Evolutionary conservation across 1,284 basidiomycete genomes (phyloP), one percentile per base, ranked within the genome.

Genomic region (Puccinia horiana): DNA sequence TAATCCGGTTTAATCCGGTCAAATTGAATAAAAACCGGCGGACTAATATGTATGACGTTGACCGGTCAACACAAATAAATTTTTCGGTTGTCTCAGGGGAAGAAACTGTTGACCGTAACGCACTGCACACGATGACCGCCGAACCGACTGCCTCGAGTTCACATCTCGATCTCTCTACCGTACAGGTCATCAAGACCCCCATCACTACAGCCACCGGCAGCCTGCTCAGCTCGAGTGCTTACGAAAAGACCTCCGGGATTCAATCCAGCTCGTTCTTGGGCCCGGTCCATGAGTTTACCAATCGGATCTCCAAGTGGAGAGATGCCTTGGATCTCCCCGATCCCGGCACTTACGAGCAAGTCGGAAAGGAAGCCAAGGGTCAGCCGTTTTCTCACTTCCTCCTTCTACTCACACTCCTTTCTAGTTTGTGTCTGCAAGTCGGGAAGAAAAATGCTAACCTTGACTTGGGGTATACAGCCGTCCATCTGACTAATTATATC

Each of bases 401-500:
- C 40, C 58, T 37, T n/a, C 32, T 58, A 2, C 35, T 23, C 29
- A 56, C 72, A 2, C 54, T 74, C 49, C 0, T 56, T 26, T 14
- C 20, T n/a, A 26, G 26, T n/a, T n/a, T 70, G 14, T n/a, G 12
- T 52, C 14, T 44, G 35, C 18, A 35, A 40, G 47, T 56, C 54
- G 35, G 5, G 23, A 23, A 20, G 35, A 37, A 20, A 29, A 18
- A 20, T 35, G 2, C 58, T 40, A 18, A 56, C 26, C 44, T 49
- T 44, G 4, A 52, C 42, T 37, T 72, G 1, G 11, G 58, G 18
- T n/a, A 32, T 56, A 23, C 35, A 96, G 94, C 91, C 83, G 96
- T 95, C 26, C 94, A 95, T 87, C 88, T 98, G 83, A 93, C 92
- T 83, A 98, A 98, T 90, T 96, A 93, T 88, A 92, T 96, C 87